Evolutionary conservation across 352 stramenopile species (phyloP).

Genomic region (Globisporangium ultimum): DNA sequence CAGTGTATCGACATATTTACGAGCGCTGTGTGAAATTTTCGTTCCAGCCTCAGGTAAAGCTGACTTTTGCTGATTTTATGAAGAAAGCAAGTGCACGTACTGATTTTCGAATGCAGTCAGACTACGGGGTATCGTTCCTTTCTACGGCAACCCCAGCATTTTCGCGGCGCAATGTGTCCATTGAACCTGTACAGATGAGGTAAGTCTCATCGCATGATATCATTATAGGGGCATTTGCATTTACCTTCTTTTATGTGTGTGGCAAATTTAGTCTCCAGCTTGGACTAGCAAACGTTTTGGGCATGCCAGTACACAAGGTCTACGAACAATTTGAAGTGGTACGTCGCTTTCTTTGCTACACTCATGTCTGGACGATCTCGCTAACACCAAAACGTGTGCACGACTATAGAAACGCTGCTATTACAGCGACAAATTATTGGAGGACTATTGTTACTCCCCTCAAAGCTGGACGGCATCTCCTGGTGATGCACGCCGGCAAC

Average conservation of each 20-base stretch:
- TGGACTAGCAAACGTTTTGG: constrained; percentile 66
- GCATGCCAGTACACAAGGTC: constrained; percentile 58
- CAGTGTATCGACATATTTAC: constrained; percentile 78
- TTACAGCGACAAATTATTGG: constrained; percentile 80
- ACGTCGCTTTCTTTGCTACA: constrained; percentile 2
- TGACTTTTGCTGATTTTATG: neutral
- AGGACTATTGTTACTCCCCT: constrained; percentile 81
- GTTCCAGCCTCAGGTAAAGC: constrained; percentile 62
- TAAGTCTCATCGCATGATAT: constrained; percentile 10
- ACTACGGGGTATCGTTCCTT: constrained; percentile 78
- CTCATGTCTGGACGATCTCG: no score
- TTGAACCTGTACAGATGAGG: constrained; percentile 82
- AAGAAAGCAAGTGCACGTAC: neutral
- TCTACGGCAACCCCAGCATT: constrained; percentile 52
- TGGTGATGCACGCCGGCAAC: constrained; percentile 58
- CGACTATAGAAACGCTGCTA: constrained; percentile 57
- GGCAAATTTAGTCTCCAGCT: constrained; percentile 54
- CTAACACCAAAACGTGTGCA: no score
- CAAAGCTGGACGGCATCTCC: constrained; percentile 83
- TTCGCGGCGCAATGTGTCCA: constrained; percentile 53
- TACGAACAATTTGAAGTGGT: constrained; percentile 82
- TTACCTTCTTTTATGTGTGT: neutral
- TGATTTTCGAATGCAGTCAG: constrained; percentile 42
- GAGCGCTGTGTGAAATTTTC: constrained; percentile 74
- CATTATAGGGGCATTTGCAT: neutral